Evolutionary conservation across 2,329 filamentous ascomycete species (phyloP).

Genomic region (Aspergillus versicolor): DNA sequence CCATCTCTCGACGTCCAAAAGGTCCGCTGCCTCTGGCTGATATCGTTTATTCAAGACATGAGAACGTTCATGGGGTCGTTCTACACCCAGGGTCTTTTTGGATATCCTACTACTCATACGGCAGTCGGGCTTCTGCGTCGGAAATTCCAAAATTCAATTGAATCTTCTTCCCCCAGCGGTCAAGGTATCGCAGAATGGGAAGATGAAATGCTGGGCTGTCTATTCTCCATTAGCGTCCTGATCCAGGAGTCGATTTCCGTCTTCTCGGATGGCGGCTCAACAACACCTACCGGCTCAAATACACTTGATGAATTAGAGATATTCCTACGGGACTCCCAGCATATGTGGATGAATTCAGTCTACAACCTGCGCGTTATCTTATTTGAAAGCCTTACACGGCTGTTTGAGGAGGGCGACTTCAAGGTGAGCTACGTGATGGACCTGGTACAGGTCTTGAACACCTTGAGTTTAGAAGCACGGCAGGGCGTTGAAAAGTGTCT

Average conservation of each 20-base stretch:
- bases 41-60: constrained; percentile 32
- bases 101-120: constrained; percentile 14
- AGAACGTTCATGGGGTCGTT: constrained; percentile 25
- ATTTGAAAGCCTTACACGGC: constrained; percentile 9
- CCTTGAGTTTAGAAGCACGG: constrained; percentile 23
- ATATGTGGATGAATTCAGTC: constrained; percentile 13
- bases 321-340: background rate
- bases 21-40: constrained; percentile 29
- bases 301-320: constrained; percentile 12
- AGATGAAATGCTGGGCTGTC: constrained; percentile 14
- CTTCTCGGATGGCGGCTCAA: background rate
- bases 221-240: constrained; percentile 21
- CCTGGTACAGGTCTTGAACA: constrained; percentile 18
- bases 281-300: background rate
- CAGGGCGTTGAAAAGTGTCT: constrained; percentile 26
- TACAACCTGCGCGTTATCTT: constrained; percentile 13
- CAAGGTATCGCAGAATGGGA: background rate
- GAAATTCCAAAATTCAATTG: constrained; percentile 8
- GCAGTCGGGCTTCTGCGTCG: constrained; percentile 19
- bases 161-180: background rate
- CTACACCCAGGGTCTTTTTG: constrained; percentile 14
- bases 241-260: constrained; percentile 20
- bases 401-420: constrained; percentile 6
- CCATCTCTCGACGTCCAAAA: constrained; percentile 22
- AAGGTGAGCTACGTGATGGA: constrained; percentile 19